Conservation (phyloP, 352 stramenopile species). For the Phytopythium aichiense region DNA sequence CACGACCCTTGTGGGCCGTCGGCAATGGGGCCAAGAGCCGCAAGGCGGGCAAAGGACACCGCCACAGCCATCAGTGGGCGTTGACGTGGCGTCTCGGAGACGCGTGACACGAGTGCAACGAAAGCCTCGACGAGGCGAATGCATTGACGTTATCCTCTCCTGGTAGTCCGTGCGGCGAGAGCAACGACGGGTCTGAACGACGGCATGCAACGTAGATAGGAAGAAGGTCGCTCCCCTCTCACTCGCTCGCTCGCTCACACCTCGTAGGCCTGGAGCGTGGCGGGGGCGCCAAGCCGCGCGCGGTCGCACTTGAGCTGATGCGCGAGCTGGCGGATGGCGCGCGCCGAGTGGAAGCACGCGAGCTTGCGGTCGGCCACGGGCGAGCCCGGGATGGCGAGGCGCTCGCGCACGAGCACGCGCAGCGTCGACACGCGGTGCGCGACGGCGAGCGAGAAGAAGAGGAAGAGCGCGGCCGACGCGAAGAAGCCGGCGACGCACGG, state of each 20-base stretch:
- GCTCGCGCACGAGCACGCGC: slow-evolving; percentile 24
- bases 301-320: slow-evolving; percentile 39
- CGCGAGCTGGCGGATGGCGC: slow-evolving; percentile 34
- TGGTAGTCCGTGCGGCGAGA: neutral
- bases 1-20: neutral
- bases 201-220: neutral
- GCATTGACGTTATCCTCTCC: neutral
- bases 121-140: neutral
- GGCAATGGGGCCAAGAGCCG: neutral
- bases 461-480: slow-evolving; percentile 16
- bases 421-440: slow-evolving; percentile 23
- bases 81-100: too few relatives aligned
- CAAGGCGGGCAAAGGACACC: neutral
- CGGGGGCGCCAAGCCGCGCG: slow-evolving; percentile 22
- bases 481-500: slow-evolving; percentile 13
- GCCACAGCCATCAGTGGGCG: neutral
- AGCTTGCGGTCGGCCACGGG: slow-evolving; percentile 22
- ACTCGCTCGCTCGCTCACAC: slow-evolving; percentile 13
- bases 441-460: slow-evolving; percentile 13
- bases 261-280: slow-evolving; percentile 34
- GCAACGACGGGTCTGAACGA: neutral
- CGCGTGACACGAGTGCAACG: neutral
- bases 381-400: slow-evolving; percentile 29
- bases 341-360: slow-evolving; percentile 18
- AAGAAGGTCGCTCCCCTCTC: too few relatives aligned